Percentiles rank a stretch among this genome's conserved stretches.
Conservation (phyloP, 352 stramenopile genomes). For the Phytopythium oedochilum region DNA sequence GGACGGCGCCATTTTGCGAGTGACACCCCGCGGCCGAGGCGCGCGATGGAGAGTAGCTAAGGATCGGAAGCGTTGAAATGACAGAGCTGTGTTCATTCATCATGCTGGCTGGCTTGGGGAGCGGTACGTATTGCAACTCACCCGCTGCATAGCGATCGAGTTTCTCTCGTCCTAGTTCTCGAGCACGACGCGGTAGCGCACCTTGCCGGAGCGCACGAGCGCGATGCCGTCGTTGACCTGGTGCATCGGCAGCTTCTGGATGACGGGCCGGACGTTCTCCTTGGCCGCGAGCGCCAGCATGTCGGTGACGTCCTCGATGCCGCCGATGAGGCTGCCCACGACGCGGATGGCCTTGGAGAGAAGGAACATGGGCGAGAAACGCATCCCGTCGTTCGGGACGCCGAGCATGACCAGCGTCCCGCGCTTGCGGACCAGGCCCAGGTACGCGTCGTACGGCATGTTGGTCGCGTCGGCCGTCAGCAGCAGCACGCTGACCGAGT, state of each 20-base stretch:
- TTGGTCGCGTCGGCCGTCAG: slow-evolving; percentile 62
- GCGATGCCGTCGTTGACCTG: slow-evolving; percentile 39
- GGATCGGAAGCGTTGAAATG: no score
- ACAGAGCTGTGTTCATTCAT: no score
- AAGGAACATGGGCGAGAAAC: slow-evolving; percentile 49
- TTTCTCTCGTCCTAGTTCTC: slow-evolving; percentile 23
- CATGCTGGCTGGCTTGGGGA: no score
- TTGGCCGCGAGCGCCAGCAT: slow-evolving; percentile 81
- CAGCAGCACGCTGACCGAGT: slow-evolving; percentile 63
- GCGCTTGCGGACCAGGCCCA: slow-evolving; percentile 47
- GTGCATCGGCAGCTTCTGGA: slow-evolving; percentile 40
- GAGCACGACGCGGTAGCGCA: slow-evolving; percentile 43
- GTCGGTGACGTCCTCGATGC: slow-evolving; percentile 77
- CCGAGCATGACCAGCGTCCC: slow-evolving; percentile 72
- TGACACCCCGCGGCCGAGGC: no score
- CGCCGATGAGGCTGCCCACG: slow-evolving; percentile 78
- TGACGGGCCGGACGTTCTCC: slow-evolving; percentile 51
- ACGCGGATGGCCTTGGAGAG: slow-evolving; percentile 41
- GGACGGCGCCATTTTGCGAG: no score
- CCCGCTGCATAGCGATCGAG: no score
- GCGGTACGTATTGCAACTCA: no score
- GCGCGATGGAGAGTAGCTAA: no score
- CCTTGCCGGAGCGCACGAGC: slow-evolving; percentile 29
- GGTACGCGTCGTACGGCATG: slow-evolving; percentile 44
- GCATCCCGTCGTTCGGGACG: slow-evolving; percentile 54